These are phyloP conservation scores for Vanderwaltozyma yarrowii DNA, from an alignment of 805 yeast genomes.

Conservation along the genomic window DNA sequence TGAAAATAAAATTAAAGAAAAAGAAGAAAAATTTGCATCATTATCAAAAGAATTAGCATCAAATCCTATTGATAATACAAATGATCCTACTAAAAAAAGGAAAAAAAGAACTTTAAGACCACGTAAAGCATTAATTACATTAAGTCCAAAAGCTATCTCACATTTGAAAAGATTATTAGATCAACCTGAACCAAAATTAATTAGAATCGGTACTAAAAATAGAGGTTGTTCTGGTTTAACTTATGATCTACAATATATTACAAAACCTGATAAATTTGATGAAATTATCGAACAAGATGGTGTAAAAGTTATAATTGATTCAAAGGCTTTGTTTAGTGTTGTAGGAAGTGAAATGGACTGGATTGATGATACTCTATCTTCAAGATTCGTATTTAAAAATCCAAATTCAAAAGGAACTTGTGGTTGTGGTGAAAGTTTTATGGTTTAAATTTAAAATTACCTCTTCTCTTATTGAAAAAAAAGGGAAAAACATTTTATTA, in stretches of 20 bases:
- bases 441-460: no score
- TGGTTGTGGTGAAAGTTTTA: slow-evolving; percentile 98
- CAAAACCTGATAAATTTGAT: slow-evolving; percentile 88
- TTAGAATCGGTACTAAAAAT: slow-evolving; percentile 88
- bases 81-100: slow-evolving; percentile 21
- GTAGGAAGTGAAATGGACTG: slow-evolving; percentile 99
- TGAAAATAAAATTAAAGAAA: background rate
- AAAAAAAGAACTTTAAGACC: slow-evolving; percentile 68
- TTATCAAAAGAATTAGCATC: background rate
- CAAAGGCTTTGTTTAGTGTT: slow-evolving; percentile 89
- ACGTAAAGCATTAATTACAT: slow-evolving; percentile 78
- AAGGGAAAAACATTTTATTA: no score
- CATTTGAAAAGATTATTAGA: slow-evolving; percentile 61
- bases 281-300: slow-evolving; percentile 91
- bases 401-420: slow-evolving; percentile 98
- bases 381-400: slow-evolving; percentile 84
- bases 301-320: slow-evolving; percentile 83
- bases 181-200: slow-evolving; percentile 80
- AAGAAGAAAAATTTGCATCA: background rate
- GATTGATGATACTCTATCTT: slow-evolving; percentile 84
- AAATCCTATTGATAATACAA: background rate
- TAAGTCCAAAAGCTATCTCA: slow-evolving; percentile 62
- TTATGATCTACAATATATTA: slow-evolving; percentile 83
- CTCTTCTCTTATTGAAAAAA: no score
- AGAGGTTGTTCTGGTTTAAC: slow-evolving; percentile 96